Conservation (phyloP, 2,329 filamentous ascomycete genomes). For the Cladosporium velox region DNA sequence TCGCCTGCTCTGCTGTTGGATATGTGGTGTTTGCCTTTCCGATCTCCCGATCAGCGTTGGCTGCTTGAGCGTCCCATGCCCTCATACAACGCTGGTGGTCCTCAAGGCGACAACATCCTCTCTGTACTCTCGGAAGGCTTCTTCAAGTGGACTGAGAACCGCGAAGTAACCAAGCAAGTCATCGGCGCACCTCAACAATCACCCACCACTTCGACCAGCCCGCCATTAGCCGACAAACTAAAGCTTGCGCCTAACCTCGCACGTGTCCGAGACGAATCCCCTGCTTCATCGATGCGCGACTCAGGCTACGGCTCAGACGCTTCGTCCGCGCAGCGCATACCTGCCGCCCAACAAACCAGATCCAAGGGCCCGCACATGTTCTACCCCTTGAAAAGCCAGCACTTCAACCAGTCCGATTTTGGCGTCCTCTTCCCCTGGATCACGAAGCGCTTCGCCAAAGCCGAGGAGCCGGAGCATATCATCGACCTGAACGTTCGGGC, state of each 20-base stretch:
- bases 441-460: conserved; percentile 52
- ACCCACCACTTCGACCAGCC: neutral
- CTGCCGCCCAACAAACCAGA: neutral
- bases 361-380: conserved; percentile 64
- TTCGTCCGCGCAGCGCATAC: conserved; percentile 25
- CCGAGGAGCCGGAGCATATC: conserved; percentile 73
- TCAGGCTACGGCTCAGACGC: conserved; percentile 37
- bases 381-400: conserved; percentile 72
- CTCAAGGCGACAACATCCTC: conserved; percentile 60
- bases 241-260: conserved; percentile 34
- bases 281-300: conserved; percentile 30
- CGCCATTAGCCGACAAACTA: conserved; percentile 28
- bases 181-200: conserved; percentile 46
- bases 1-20: conserved; percentile 72
- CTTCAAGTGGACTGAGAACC: conserved; percentile 73
- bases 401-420: conserved; percentile 82
- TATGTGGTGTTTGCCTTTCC: conserved; percentile 76
- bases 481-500: conserved; percentile 80
- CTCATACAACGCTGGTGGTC: conserved; percentile 58
- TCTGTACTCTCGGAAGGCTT: conserved; percentile 76
- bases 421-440: conserved; percentile 76
- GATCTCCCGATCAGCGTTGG: conserved; percentile 61
- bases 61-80: conserved; percentile 75
- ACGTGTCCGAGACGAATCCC: conserved; percentile 33
- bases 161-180: conserved; percentile 67